Conservation (phyloP, 2,329 filamentous ascomycete genomes). For the Botrytis medusae region DNA sequence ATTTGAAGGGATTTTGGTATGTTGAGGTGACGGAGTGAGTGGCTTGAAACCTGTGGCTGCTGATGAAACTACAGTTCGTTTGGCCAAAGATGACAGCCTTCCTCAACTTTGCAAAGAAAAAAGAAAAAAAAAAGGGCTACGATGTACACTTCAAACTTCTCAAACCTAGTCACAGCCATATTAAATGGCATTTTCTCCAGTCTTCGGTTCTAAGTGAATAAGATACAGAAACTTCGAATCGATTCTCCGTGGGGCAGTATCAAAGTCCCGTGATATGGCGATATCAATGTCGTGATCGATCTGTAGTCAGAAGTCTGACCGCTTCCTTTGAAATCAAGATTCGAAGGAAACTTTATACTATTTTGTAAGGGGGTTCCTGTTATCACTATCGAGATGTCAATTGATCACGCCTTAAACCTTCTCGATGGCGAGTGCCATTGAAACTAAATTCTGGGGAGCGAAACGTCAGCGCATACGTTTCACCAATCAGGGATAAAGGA, state of each 20-base stretch:
- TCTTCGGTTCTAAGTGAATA: too few species aligned
- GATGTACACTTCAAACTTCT: not conserved
- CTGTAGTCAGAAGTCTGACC: conserved; percentile 6
- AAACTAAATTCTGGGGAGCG: not conserved
- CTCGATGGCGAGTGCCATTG: conserved; percentile 12
- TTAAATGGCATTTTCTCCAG: not conserved
- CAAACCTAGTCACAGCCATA: not conserved
- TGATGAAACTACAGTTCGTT: not conserved
- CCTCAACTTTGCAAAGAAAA: not conserved
- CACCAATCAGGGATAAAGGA: conserved; percentile 3
- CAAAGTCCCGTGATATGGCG: conserved; percentile 11
- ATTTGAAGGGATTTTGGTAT: not conserved
- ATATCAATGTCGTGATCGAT: conserved; percentile 16
- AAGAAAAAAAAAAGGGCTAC: not conserved
- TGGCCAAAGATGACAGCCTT: not conserved
- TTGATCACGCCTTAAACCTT: conserved; percentile 14
- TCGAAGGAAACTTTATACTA: conserved; percentile 4
- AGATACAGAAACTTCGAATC: not conserved
- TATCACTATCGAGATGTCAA: not conserved
- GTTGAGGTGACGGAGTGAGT: not conserved
- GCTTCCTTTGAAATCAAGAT: not conserved
- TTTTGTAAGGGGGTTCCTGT: not conserved
- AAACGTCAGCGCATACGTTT: conserved; percentile 11
- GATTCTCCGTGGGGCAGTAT: not conserved
- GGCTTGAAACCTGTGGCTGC: not conserved